phyloP scores from a whole-genome alignment of 352 stramenopile species.

The Phytophthora hibernalis region DNA sequence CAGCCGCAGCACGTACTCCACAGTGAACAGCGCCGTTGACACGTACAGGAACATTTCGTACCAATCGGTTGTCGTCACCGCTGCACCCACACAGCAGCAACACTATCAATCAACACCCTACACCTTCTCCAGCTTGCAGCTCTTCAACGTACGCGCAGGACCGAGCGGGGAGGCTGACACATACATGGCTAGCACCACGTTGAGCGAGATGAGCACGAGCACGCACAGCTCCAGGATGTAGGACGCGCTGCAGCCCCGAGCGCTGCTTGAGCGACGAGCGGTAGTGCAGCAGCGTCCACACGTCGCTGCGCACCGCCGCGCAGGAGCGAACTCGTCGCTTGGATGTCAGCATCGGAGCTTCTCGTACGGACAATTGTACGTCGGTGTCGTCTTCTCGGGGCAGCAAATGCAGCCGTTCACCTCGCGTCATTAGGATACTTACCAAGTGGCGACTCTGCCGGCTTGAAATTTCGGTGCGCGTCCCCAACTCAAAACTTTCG shows the following conservation, averaged over 20 bases:
- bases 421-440: slow-evolving; percentile 24
- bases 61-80: slow-evolving; percentile 59
- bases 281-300: slow-evolving; percentile 84
- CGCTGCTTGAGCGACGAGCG: slow-evolving; percentile 66
- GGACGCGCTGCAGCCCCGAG: slow-evolving; percentile 69
- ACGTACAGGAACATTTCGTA: slow-evolving; percentile 83
- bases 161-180: slow-evolving; percentile 40
- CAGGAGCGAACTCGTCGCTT: slow-evolving; percentile 9
- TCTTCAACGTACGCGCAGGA: slow-evolving; percentile 32
- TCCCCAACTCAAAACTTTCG: background rate
- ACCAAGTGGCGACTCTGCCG: background rate
- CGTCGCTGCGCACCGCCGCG: slow-evolving; percentile 51
- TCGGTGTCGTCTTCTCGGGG: slow-evolving; percentile 21
- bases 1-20: slow-evolving; percentile 76
- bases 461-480: slow-evolving; percentile 1
- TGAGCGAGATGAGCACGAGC: slow-evolving; percentile 78
- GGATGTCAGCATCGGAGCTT: background rate
- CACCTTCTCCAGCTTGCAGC: background rate
- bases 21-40: slow-evolving; percentile 75
- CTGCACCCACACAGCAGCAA: slow-evolving; percentile 4
- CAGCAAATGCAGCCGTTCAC: slow-evolving; percentile 27
- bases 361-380: slow-evolving; percentile 22
- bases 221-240: slow-evolving; percentile 74
- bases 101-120: background rate
- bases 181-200: slow-evolving; percentile 81